A percentile compares a stretch with the other conserved stretches of the same genome.
Conservation (phyloP, 495 filamentous ascomycete genomes). For the Neurospora tetrasperma region DNA sequence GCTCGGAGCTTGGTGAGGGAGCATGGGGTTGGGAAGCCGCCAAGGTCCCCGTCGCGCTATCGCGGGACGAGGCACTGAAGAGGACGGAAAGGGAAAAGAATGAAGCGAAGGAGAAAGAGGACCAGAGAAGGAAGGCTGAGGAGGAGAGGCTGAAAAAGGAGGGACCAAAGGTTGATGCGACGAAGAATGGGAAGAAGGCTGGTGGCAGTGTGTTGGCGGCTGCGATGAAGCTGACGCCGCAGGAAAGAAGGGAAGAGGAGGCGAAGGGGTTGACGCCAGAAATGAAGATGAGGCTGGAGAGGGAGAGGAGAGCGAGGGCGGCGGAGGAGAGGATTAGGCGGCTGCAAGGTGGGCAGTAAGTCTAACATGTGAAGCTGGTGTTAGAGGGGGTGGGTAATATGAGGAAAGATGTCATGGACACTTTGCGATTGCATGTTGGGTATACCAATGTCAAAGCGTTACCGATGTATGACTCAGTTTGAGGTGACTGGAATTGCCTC, state of each 20-base stretch:
- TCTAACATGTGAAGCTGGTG: not conserved
- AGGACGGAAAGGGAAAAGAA: slow-evolving; percentile 54
- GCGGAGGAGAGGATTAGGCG: slow-evolving; percentile 75
- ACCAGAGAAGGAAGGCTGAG: slow-evolving; percentile 53
- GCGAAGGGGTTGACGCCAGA: slow-evolving; percentile 74
- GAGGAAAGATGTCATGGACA: not conserved
- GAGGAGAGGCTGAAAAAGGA: slow-evolving; percentile 50
- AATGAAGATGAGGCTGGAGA: slow-evolving; percentile 68
- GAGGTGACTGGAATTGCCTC: too few species aligned
- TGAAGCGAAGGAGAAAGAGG: slow-evolving; percentile 49
- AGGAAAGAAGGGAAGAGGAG: slow-evolving; percentile 73
- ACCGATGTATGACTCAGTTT: too few species aligned
- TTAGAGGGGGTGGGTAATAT: not conserved
- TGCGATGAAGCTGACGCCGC: slow-evolving; percentile 51
- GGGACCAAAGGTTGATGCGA: slow-evolving; percentile 27
- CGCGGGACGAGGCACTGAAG: slow-evolving; percentile 54
- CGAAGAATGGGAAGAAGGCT: slow-evolving; percentile 23
- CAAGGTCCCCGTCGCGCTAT: slow-evolving; percentile 58
- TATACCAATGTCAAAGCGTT: not conserved
- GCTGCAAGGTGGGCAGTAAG: slow-evolving; percentile 37
- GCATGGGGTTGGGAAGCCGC: slow-evolving; percentile 74
- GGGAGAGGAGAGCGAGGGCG: slow-evolving; percentile 71
- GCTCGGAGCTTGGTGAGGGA: slow-evolving; percentile 65
- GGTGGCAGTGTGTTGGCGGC: slow-evolving; percentile 33
- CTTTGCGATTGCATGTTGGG: not conserved